Base-by-base conservation (phyloP, 2,329 filamentous ascomycete species). In the Graphilbum ipis-grandicollis region DNA sequence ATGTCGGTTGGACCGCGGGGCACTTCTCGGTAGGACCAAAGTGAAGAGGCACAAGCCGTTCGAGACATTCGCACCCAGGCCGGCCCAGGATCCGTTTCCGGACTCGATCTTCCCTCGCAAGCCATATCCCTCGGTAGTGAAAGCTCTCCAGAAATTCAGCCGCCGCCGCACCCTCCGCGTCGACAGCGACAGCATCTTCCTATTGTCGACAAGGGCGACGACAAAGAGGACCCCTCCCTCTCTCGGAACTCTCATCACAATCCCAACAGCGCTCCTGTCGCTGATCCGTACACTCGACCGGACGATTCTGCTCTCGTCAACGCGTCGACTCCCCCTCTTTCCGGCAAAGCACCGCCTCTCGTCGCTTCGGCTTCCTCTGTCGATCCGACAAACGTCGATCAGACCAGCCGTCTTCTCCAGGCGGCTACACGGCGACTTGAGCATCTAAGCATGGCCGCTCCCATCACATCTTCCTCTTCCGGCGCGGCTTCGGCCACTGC, bases 401-500 rank as follows among this genome's bases (percentile, higher is more conserved):
- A 22, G 19, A 37, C 18, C 18, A 14, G 23, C 17, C 31, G 36
- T 7, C 31, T 37, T 2, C 36, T 37, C 18, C 31, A 33, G 17
- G 36, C 36, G 5, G 31, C 36, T 6, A 12, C 31, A 17, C 17
- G 17, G 31, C 31, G 36, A 13, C 31, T 37, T 3, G n/a, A 17
- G 15, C n/a, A 31, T 17, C 29, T 17, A 31, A 40, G 9, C 40
- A 43, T 41, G 40, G 39, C 36, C 36, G 37, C 41, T 21, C 10
- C 38, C 9, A 35, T 32, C 12, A 30, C 36, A n/a, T n/a, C 43
- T 4, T 13, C 36, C 18, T 34, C 42, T 13, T 26, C 42, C 6
- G 21, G 33, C 13, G 22, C 38, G 17, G 14, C 26, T 8, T 9
- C 33, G 10, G 1, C 29, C 3, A 13, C n/a, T 4, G 19, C 19